Conservation (phyloP, 495 filamentous ascomycete genomes). For the Neurospora pannonica region DNA sequence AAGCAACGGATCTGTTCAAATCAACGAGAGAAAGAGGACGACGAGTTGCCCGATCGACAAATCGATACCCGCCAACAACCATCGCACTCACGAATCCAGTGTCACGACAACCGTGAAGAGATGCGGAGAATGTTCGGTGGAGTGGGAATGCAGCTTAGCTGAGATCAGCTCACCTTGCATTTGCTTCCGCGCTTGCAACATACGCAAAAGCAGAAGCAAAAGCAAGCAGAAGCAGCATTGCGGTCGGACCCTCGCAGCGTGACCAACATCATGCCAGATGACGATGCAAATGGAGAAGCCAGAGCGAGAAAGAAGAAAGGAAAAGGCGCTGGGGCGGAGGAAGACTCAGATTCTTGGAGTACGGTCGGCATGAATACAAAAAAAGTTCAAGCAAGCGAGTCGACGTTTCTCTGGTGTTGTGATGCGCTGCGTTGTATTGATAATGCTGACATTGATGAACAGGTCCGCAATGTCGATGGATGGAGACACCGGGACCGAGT, state of each 20-base stretch:
- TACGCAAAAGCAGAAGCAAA: not conserved
- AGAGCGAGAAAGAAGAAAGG: not conserved
- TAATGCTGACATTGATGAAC: not conserved
- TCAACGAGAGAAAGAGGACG: not conserved
- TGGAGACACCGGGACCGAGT: not conserved
- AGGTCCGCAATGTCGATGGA: not conserved
- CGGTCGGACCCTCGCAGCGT: not conserved
- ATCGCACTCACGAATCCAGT: not conserved
- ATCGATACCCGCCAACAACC: not conserved
- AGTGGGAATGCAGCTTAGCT: not conserved
- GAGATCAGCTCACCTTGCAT: not conserved
- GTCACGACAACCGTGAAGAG: not conserved
- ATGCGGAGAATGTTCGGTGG: not conserved
- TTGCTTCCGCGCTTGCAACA: not conserved
- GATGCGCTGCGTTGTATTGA: not conserved
- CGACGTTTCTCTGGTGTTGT: not conserved
- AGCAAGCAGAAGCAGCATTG: not conserved
- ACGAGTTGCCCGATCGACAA: not conserved
- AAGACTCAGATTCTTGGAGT: not conserved
- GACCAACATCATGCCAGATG: not conserved
- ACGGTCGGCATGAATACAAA: not conserved
- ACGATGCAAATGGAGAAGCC: not conserved
- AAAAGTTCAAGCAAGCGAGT: not conserved
- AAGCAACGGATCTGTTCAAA: not conserved
- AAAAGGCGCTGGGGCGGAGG: not conserved